Evolutionary conservation across 371 early-diverging fungal species (phyloP).

Genomic region (Mortierella sp.): DNA sequence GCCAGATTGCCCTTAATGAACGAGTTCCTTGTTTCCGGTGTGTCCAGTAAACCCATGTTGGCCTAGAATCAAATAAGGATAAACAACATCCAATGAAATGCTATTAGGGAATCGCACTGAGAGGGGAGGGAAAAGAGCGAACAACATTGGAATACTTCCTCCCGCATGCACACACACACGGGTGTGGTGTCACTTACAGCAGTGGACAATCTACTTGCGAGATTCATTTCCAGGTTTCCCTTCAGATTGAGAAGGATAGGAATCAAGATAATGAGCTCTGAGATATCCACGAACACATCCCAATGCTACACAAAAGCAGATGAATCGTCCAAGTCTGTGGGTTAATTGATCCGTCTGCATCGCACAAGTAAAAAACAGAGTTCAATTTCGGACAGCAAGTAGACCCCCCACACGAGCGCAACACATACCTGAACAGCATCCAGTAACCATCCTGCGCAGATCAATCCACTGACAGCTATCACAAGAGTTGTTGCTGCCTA

Average conservation of each 20-base stretch:
- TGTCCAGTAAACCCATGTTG: conserved; percentile 73
- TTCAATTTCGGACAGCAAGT: not conserved
- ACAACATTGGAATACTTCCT: no score
- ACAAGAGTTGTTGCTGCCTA: conserved; percentile 81
- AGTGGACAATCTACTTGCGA: conserved; percentile 85
- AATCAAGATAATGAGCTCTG: conserved; percentile 86
- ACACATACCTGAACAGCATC: conserved; percentile 70
- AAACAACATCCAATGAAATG: not conserved
- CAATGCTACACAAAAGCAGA: conserved; percentile 59
- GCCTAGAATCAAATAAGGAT: conserved; percentile 53
- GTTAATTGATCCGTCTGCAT: no score
- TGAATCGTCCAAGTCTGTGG: conserved; percentile 1
- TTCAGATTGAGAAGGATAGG: conserved; percentile 86
- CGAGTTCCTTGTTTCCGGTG: conserved; percentile 56
- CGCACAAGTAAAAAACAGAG: no score
- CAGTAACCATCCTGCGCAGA: conserved; percentile 76
- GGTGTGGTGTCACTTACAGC: conserved; percentile 57
- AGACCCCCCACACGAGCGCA: not conserved
- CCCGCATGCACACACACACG: not conserved
- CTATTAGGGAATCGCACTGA: no score
- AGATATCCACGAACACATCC: conserved; percentile 72
- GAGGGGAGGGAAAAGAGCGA: no score
- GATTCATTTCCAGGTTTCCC: conserved; percentile 91
- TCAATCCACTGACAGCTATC: conserved; percentile 77
- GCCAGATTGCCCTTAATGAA: conserved; percentile 75